phyloP scores from a whole-genome alignment of 2,329 filamentous ascomycete species.

The Colletotrichum filicis region DNA sequence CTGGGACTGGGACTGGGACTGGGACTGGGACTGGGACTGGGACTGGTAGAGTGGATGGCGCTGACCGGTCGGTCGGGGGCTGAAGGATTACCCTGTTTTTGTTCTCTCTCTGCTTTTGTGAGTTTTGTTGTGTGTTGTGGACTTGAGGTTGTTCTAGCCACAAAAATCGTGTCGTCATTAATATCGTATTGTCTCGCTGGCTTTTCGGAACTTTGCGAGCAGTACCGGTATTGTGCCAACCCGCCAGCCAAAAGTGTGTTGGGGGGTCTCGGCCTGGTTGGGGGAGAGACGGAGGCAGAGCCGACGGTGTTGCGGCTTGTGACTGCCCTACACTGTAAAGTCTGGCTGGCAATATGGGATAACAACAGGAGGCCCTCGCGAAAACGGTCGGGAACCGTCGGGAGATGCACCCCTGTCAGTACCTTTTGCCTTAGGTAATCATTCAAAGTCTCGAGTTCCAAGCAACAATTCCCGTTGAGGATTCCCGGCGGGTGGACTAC shows the following conservation, averaged over 20 bases:
- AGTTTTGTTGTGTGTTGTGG: neutral
- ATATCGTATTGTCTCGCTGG: neutral
- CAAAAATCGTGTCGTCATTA: neutral
- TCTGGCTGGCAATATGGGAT: neutral
- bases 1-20: too few relatives aligned
- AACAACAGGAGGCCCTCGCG: neutral
- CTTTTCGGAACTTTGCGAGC: neutral
- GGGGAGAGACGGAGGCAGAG: neutral
- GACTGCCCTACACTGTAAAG: neutral
- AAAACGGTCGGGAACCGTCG: conserved; percentile 16
- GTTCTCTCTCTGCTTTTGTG: neutral
- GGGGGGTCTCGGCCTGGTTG: neutral
- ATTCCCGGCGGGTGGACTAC: neutral
- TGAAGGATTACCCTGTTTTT: neutral
- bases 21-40: too few relatives aligned
- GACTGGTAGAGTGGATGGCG: neutral
- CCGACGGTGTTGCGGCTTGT: neutral
- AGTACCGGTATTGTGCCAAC: neutral
- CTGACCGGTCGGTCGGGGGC: neutral
- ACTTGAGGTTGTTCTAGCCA: neutral
- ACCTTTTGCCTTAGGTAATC: neutral
- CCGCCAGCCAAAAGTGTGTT: neutral
- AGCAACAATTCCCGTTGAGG: neutral
- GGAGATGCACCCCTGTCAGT: neutral
- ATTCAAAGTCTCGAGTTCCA: neutral